Evolutionary conservation across 2,329 filamentous ascomycete genomes (phyloP), one percentile per base, ranked within the genome.

Genomic region (Aureobasidium namibiae): DNA sequence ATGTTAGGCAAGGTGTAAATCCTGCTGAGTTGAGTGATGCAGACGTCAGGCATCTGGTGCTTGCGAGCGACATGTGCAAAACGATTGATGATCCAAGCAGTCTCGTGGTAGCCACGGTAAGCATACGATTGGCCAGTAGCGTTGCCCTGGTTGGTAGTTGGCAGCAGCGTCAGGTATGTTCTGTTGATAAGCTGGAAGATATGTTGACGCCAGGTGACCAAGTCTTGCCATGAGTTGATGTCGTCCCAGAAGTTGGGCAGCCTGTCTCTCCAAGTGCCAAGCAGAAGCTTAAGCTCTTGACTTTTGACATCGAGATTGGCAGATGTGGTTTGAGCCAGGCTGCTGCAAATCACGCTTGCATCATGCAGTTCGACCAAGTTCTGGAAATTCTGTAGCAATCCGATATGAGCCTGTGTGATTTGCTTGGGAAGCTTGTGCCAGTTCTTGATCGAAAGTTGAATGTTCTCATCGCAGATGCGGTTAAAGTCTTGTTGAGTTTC

Each of bases 1-100:
- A 99, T 99, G 70, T 99, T 99, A 1, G 94, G 94, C 6, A 99
- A 81, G 0, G 94, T 99, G 73, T 99, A 99, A 70, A 99, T 99
- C 63, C 92, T 89, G 70, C 92, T 95, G 21, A 99, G 82, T 70
- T 99, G 94, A 64, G 84, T 92, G 74, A 99, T 96, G 76, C 95
- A 99, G 31, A 99, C 94, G 63, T 99, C 94, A 0, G 92, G 90
- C 66, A 99, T 84, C 66, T 89, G 92, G 73, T 99, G 94, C 78
- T 99, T 99, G 60, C 94, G 86, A 49, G 94, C 94, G 42, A 99
- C 94, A 70, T 99, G 94, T 1, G 94, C 95, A 69, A 99, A 99
- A 18, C 94, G 84, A 73, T 99, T 99, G 74, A 99, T 99, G 66
- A 99, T 99, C 94, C 94, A 99, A 2, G 94, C 94, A 13, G 94